Evolutionary conservation across 805 yeast genomes (phyloP).

Genomic region (Hanseniaspora thailandica): DNA sequence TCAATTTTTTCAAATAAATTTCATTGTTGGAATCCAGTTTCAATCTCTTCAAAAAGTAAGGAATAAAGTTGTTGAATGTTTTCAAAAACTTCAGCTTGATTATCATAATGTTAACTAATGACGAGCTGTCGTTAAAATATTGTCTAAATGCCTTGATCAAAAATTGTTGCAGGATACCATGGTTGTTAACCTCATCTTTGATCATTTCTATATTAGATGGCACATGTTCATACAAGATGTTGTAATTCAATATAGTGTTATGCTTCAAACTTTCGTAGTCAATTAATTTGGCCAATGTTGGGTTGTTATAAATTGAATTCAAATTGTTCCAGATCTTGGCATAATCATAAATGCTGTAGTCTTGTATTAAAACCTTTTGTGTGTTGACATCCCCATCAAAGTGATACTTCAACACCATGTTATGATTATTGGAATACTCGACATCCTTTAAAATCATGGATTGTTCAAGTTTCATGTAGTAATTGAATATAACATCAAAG

Average conservation of each 20-base stretch:
- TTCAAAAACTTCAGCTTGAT: conserved; percentile 5
- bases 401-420: conserved; percentile 1
- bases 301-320: background rate
- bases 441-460: conserved; percentile 10
- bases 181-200: conserved; percentile 8
- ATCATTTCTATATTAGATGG: background rate
- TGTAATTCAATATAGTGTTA: conserved; percentile 9
- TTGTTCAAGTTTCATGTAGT: conserved; percentile 12
- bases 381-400: background rate
- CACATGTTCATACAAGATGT: background rate
- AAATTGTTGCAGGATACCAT: conserved; percentile 12
- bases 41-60: conserved; percentile 12
- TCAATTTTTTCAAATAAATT: conserved; percentile 1
- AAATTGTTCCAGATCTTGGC: background rate
- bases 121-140: background rate
- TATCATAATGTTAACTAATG: background rate
- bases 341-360: conserved; percentile 9
- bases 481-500: background rate
- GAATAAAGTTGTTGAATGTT: conserved; percentile 12
- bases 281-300: background rate
- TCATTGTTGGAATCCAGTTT: conserved; percentile 9
- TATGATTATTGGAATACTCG: background rate
- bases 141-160: conserved; percentile 10
- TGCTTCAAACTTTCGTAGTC: conserved; percentile 3
- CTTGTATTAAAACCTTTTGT: background rate